Evolutionary conservation across 176 grass and related monocot genomes (phyloP).

Genomic region (Aegilops sharonensis): DNA sequence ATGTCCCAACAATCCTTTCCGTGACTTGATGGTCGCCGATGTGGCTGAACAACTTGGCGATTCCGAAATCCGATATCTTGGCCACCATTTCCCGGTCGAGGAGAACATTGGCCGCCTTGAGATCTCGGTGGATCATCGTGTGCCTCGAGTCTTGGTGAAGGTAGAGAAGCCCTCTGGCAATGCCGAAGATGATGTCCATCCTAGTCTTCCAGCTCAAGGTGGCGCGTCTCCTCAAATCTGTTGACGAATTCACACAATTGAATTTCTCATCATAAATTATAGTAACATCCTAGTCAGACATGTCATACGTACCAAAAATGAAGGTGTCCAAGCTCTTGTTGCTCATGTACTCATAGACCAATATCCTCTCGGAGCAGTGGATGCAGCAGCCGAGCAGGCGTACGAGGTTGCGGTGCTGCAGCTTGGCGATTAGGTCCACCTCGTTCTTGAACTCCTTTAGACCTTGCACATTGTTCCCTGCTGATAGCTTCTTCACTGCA

Average conservation of each 20-base stretch:
- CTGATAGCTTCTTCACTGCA: conserved; percentile 56
- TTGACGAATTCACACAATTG: not conserved
- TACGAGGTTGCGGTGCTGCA: conserved; percentile 74
- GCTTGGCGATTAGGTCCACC: conserved; percentile 54
- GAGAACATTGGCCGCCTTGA: conserved; percentile 69
- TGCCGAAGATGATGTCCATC: conserved; percentile 48
- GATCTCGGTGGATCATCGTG: conserved; percentile 58
- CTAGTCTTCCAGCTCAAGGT: conserved; percentile 44
- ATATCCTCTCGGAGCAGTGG: conserved; percentile 37
- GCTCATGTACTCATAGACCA: conserved; percentile 62
- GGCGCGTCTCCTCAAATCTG: conserved; percentile 33
- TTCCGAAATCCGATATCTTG: conserved; percentile 76
- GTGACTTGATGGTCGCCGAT: conserved; percentile 22
- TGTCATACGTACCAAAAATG: conserved; percentile 40
- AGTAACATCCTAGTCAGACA: not conserved
- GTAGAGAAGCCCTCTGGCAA: conserved; percentile 62
- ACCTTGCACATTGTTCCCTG: conserved; percentile 33
- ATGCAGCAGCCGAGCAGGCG: conserved; percentile 63
- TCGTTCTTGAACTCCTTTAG: conserved; percentile 74
- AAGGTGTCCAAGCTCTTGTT: conserved; percentile 70
- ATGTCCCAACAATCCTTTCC: conserved; percentile 39
- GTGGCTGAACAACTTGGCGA: conserved; percentile 38
- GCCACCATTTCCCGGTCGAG: conserved; percentile 59
- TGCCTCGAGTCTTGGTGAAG: conserved; percentile 67
- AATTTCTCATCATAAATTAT: not conserved